phyloP scores from a whole-genome alignment of 805 yeast genomes.

The Yamadazyma endophytica region DNA sequence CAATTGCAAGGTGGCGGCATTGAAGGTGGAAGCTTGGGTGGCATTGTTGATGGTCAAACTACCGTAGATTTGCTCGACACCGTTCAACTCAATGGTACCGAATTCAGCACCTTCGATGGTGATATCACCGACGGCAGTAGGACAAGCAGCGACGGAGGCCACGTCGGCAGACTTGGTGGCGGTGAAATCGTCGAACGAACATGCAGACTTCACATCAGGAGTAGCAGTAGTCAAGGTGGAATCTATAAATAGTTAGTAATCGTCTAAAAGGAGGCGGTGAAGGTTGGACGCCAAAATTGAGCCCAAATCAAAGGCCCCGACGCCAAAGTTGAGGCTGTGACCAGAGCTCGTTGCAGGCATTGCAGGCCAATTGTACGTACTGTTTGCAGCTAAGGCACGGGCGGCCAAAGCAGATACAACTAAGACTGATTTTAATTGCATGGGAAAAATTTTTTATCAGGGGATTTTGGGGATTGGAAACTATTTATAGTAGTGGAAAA shows the following conservation, averaged over 20 bases:
- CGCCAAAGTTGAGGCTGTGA: no score
- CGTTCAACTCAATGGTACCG: constrained; percentile 64
- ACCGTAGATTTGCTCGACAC: constrained; percentile 76
- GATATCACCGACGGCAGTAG: constrained; percentile 76
- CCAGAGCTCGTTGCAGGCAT: no score
- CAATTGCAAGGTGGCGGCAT: constrained; percentile 75
- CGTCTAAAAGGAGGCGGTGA: neutral
- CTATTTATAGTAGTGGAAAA: no score
- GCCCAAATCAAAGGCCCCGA: neutral
- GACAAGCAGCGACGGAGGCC: constrained; percentile 69
- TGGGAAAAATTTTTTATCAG: no score
- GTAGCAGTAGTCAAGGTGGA: constrained; percentile 47
- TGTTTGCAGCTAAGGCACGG: constrained; percentile 31
- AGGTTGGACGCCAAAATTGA: neutral
- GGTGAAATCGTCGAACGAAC: constrained; percentile 62
- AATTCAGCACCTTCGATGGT: constrained; percentile 57
- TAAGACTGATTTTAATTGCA: constrained; percentile 56
- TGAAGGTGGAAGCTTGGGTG: constrained; percentile 54
- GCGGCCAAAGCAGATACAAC: constrained; percentile 49
- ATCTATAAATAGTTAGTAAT: constrained; percentile 17
- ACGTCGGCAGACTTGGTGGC: constrained; percentile 80
- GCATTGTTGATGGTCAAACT: constrained; percentile 65
- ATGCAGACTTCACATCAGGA: constrained; percentile 55
- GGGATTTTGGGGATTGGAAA: no score
- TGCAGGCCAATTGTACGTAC: constrained; percentile 18